phyloP scores from a whole-genome alignment of 805 yeast genomes.

The Suhomyces sp. region DNA sequence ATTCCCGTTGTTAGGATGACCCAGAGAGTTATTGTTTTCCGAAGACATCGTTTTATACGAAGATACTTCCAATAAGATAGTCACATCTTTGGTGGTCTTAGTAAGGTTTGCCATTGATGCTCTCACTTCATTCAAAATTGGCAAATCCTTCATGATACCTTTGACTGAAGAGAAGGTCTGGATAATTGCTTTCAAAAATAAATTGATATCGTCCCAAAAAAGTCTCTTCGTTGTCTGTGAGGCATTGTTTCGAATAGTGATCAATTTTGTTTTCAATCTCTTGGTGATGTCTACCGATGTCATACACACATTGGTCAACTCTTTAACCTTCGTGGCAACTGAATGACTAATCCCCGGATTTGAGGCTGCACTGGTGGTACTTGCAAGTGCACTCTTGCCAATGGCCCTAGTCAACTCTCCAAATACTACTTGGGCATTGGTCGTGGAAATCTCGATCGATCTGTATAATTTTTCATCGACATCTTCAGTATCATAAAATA shows the following conservation, averaged over 20 bases:
- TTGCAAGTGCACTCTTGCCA: constrained; percentile 58
- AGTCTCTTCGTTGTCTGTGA: constrained; percentile 52
- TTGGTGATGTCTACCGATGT: constrained; percentile 81
- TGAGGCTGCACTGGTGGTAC: constrained; percentile 25
- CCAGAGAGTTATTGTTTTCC: constrained; percentile 14
- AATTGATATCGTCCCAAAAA: constrained; percentile 84
- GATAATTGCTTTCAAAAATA: constrained; percentile 78
- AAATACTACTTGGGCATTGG: constrained; percentile 74
- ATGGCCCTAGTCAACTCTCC: constrained; percentile 70
- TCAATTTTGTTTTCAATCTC: constrained; percentile 55
- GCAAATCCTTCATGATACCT: constrained; percentile 75
- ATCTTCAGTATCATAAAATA: constrained; percentile 39
- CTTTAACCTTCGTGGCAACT: constrained; percentile 67
- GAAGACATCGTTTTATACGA: constrained; percentile 32
- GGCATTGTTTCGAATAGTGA: constrained; percentile 48
- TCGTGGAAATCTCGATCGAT: constrained; percentile 60
- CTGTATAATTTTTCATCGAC: constrained; percentile 68
- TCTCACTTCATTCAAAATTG: constrained; percentile 74
- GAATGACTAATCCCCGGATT: constrained; percentile 28
- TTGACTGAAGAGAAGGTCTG: constrained; percentile 82
- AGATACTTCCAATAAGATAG: constrained; percentile 69
- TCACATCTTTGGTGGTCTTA: constrained; percentile 86
- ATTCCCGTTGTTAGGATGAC: constrained; percentile 6
- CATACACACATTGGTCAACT: constrained; percentile 73
- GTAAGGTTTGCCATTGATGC: constrained; percentile 80